Conservation (phyloP, 208 protist genomes). For the Crithidia bombi region DNA sequence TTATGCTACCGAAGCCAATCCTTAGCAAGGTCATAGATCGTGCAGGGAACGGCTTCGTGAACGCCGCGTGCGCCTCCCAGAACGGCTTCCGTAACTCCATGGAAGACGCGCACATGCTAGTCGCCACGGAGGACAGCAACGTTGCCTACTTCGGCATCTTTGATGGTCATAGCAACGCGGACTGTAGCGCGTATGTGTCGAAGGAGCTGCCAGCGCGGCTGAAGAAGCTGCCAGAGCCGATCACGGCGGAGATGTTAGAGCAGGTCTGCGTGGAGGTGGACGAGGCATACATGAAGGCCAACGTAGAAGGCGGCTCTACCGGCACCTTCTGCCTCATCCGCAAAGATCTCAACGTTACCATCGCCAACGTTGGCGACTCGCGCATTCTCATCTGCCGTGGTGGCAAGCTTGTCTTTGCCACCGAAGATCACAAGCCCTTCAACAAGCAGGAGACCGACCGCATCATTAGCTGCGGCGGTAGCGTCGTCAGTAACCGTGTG, state of each 20-base stretch:
- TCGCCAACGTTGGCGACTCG: conserved; percentile 93
- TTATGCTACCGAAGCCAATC: conserved; percentile 84
- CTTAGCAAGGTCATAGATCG: conserved; percentile 87
- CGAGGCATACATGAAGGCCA: conserved; percentile 64
- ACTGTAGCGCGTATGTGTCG: conserved; percentile 84
- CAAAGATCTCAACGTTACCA: conserved; percentile 54
- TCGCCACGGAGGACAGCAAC: conserved; percentile 34
- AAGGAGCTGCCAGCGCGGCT: conserved; percentile 58
- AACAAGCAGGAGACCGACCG: conserved; percentile 73
- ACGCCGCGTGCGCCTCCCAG: conserved; percentile 56
- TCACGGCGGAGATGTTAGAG: conserved; percentile 70
- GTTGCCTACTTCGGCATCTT: conserved; percentile 87
- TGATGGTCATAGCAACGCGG: conserved; percentile 87
- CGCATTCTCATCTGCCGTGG: conserved; percentile 78
- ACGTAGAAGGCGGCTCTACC: conserved; percentile 79
- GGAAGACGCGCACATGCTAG: conserved; percentile 89
- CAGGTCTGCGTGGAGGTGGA: conserved; percentile 78
- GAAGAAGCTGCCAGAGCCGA: conserved; percentile 49
- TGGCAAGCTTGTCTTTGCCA: conserved; percentile 73
- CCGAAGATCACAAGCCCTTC: conserved; percentile 92
- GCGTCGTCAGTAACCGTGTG: conserved; percentile 86
- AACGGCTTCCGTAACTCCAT: conserved; percentile 88
- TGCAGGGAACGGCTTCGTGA: conserved; percentile 63
- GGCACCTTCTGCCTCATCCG: conserved; percentile 82
- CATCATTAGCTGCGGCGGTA: conserved; percentile 88